Conservation (phyloP, 106 monocot genomes). For the Dioscorea zingiberensis region DNA sequence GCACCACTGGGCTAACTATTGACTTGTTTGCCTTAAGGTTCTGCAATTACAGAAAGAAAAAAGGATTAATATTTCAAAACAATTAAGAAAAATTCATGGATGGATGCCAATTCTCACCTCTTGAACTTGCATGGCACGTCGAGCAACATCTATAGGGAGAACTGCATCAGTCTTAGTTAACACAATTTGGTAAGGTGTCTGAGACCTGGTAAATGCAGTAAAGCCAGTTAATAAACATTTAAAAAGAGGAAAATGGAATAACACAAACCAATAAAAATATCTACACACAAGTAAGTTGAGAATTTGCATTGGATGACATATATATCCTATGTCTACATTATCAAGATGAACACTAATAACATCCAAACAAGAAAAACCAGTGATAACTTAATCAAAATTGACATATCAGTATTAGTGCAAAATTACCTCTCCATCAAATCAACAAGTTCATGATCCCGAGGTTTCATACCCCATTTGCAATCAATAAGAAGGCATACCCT, state of each 20-base stretch:
- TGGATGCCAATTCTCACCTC: slow-evolving; percentile 40
- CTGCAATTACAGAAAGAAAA: slow-evolving; percentile 26
- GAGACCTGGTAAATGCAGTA: slow-evolving; percentile 34
- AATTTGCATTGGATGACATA: too few species aligned
- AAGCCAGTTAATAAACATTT: too few species aligned
- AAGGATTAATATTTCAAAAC: neutral
- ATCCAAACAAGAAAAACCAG: too few species aligned
- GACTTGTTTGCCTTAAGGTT: slow-evolving; percentile 69
- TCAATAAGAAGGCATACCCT: slow-evolving; percentile 95
- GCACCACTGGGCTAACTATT: slow-evolving; percentile 74
- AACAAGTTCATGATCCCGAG: slow-evolving; percentile 85
- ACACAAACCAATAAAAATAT: too few species aligned
- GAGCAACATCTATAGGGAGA: slow-evolving; percentile 95
- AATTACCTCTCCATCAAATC: slow-evolving; percentile 93
- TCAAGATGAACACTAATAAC: too few species aligned
- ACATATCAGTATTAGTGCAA: neutral
- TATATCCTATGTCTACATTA: too few species aligned
- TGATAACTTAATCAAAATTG: too few species aligned
- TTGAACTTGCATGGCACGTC: slow-evolving; percentile 95
- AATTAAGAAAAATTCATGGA: neutral
- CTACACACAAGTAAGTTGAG: too few species aligned
- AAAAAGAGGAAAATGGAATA: too few species aligned
- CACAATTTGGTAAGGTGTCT: slow-evolving; percentile 89
- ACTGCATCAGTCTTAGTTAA: slow-evolving; percentile 89
- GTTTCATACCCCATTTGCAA: slow-evolving; percentile 99